phyloP scores from a whole-genome alignment of 108 stramenopile species.

The Schizochytrium sp. region DNA sequence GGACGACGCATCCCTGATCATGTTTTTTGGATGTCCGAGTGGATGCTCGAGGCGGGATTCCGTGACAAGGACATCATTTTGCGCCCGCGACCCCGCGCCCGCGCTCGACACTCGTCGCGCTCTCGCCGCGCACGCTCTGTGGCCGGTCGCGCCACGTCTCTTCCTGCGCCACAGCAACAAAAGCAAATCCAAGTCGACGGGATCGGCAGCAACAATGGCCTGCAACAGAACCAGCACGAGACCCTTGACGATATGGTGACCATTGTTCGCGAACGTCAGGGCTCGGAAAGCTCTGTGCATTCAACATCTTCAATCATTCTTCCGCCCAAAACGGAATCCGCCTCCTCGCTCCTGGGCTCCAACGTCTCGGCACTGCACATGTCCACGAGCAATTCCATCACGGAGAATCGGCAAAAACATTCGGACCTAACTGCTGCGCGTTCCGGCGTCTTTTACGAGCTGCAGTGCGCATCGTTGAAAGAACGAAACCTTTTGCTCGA shows the following conservation, averaged over 20 bases:
- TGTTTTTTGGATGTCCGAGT: conserved; percentile 4
- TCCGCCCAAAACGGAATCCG: background rate
- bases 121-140: too few species aligned
- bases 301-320: background rate
- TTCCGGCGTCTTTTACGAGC: background rate
- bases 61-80: background rate
- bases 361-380: background rate
- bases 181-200: too few species aligned
- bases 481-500: background rate
- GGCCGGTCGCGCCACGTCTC: background rate
- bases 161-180: too few species aligned
- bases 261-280: background rate
- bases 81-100: background rate
- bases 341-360: background rate
- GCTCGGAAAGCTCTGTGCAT: background rate
- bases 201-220: too few species aligned
- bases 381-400: background rate
- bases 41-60: background rate
- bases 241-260: background rate
- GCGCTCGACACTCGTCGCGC: background rate
- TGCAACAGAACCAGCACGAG: background rate
- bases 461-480: background rate
- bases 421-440: background rate
- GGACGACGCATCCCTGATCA: background rate
- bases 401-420: background rate